Evolutionary conservation across 108 stramenopile genomes (phyloP).

Genomic region (Pseudonitzschia pungens): DNA sequence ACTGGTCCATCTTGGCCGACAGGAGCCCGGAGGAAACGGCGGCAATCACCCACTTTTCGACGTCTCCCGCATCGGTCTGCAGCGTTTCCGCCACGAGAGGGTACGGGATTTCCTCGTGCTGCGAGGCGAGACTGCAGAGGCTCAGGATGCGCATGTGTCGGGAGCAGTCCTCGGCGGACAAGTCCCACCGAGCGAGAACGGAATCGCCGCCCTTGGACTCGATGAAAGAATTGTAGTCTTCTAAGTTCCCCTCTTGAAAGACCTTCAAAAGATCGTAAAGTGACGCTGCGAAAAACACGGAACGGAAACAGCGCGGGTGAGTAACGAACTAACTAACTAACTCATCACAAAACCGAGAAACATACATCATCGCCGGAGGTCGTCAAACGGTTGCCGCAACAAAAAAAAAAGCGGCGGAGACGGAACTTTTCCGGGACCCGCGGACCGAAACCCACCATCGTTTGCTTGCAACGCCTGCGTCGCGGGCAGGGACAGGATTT

Average conservation of each 20-base stretch:
- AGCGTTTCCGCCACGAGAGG: slow-evolving; percentile 67
- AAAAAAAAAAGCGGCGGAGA: neutral
- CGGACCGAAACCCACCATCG: slow-evolving; percentile 7
- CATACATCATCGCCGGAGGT: too few relatives aligned
- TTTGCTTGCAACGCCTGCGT: slow-evolving; percentile 57
- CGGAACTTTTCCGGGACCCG: neutral
- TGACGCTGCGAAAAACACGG: slow-evolving; percentile 24
- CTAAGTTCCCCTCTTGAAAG: slow-evolving; percentile 80
- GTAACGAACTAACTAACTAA: neutral
- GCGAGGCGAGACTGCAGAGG: slow-evolving; percentile 57
- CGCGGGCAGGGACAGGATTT: slow-evolving; percentile 63
- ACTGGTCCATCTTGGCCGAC: slow-evolving; percentile 88
- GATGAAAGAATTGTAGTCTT: slow-evolving; percentile 69
- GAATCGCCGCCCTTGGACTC: slow-evolving; percentile 64
- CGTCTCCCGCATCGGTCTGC: slow-evolving; percentile 54
- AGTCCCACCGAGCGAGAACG: slow-evolving; percentile 50
- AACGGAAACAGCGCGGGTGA: neutral
- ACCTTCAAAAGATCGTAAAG: slow-evolving; percentile 70
- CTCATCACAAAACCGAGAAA: neutral
- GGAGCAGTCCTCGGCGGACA: slow-evolving; percentile 56
- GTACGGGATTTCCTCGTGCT: slow-evolving; percentile 80
- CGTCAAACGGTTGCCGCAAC: neutral
- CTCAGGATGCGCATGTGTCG: slow-evolving; percentile 83
- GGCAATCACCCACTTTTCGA: slow-evolving; percentile 85
- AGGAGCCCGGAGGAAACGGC: slow-evolving; percentile 79